These are phyloP conservation scores for Gorgonomyces haynaldii DNA, from an alignment of 192 early-diverging fungal genomes.

Conservation along the genomic window DNA sequence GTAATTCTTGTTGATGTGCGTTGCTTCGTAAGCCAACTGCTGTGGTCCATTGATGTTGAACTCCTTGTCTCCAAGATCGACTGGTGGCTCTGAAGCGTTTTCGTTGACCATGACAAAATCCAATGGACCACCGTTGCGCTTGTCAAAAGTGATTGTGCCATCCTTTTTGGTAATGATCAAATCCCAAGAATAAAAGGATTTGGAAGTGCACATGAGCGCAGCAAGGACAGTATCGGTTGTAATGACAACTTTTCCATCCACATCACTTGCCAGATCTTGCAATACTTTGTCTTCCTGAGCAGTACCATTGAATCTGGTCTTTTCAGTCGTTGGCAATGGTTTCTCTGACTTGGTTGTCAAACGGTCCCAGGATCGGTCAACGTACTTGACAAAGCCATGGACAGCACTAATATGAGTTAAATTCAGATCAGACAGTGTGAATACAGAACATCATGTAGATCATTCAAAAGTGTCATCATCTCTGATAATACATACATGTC, in stretches of 20 bases:
- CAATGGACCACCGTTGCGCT: constrained; percentile 69
- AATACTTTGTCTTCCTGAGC: constrained; percentile 84
- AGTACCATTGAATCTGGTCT: constrained; percentile 61
- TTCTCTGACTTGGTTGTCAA: constrained; percentile 70
- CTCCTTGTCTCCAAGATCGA: constrained; percentile 79
- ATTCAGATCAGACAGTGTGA: constrained; percentile 33
- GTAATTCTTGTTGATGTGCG: constrained; percentile 75
- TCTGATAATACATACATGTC: constrained; percentile 53
- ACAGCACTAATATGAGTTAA: constrained; percentile 38
- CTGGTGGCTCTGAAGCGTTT: constrained; percentile 82
- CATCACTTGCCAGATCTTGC: constrained; percentile 21
- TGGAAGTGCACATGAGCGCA: constrained; percentile 82
- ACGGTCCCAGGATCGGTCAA: constrained; percentile 78
- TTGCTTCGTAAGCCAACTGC: constrained; percentile 77
- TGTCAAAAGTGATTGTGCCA: constrained; percentile 78
- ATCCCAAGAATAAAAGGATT: constrained; percentile 92
- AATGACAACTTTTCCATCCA: constrained; percentile 51
- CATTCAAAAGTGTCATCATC: constrained; percentile 20
- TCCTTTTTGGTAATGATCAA: constrained; percentile 79
- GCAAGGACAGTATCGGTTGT: constrained; percentile 85
- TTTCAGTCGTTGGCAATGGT: constrained; percentile 52
- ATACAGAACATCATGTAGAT: constrained; percentile 13
- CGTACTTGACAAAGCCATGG: constrained; percentile 64
- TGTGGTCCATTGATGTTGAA: constrained; percentile 72
- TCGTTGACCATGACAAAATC: constrained; percentile 93